Evolutionary conservation across 805 yeast genomes (phyloP), one percentile per base, ranked within the genome.

Genomic region (Schizosaccharomyces pombe): DNA sequence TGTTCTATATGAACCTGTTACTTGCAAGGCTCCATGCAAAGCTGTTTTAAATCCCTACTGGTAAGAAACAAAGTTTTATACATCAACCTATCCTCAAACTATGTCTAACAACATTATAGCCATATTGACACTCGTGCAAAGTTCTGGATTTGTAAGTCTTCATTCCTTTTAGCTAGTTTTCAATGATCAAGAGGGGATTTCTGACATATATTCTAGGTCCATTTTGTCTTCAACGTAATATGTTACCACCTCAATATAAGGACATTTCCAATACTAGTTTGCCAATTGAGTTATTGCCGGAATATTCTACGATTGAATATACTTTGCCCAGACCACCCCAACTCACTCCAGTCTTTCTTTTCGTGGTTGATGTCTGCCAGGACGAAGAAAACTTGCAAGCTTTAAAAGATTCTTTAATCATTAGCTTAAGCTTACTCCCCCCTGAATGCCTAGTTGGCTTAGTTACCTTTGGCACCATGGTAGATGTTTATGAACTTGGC

Each of bases 361-460:
- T 84, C 63, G 86, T 85, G 31, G 79, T 87, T 59, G 97, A 87
- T 66, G 70, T 85, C 58, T 85, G 95, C 65, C 89, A 89, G 68
- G 94, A 86, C 63, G 80, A 77, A 56, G 96, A 86, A 61, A 86
- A 85, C 64, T 72, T 87, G 62, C 77, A 78, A 64, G 83, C 94
- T 2, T 73, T 87, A 67, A 85, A 83, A 63, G 94, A 84, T 60
- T 74, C 89, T 33, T 73, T 86, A 62, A 75, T 83, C 53, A 75
- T 82, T 55, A 78, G 91, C 1, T 72, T 87, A 60, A 74, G 82
- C 53, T 69, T 84, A 61, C 75, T 89, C 62, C 97, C 97, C 14
- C 91, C 93, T 47, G 85, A 87, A 61, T 84, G 94, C 2, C 72
- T 86, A 54, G 78, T 87, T 55, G 95, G 96, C 47, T 74, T 87